Evolutionary conservation across 2,329 filamentous ascomycete species (phyloP), one percentile per base, ranked within the genome.

Genomic region (Colletotrichum musicola): DNA sequence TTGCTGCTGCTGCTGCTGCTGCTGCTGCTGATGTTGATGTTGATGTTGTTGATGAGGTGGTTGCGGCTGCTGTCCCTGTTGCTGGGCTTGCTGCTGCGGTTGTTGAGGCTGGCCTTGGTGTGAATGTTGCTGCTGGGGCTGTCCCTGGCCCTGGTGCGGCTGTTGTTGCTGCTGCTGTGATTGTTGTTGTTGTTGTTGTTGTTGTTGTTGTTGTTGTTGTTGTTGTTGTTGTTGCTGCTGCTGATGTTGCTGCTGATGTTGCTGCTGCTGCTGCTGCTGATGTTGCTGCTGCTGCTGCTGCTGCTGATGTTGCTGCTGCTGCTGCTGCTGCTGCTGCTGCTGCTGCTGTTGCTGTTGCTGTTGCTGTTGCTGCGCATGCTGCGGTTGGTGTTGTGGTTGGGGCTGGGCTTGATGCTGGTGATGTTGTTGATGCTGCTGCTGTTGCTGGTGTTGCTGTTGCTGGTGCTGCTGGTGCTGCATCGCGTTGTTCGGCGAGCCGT

Each of bases 301-400:
- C 0, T 77, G 78, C 12, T 76, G 77, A 6, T 74, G 72, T 60
- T 78, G 77, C 14, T 74, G 77, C 3, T 81, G 83, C 63, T 83
- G 75, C 1, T 77, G 79, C n/a, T 81, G 80, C n/a, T 79, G 77
- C 6, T 77, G 77, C 9, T 77, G 79, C 14, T 74, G 74, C 65
- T 73, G 59, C 22, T 78, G 76, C 46, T 73, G 74, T 56, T 77
- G 77, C 18, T 74, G 74, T 38, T 75, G 75, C 12, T 78, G 77
- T 2, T 72, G 74, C 7, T 64, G 63, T 3, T 68, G 62, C 1
- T 71, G 72, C 4, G 22, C 22, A 25, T 71, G 72, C 0, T 71
- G 73, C 1, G 77, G 77, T 9, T 77, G 77, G 3, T 75, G 72
- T 64, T 79, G 77, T 25, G 22, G 4, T 25, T 25, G 22, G 22